Evolutionary conservation across 148 eudicot genomes (phyloP).

Genomic region (Salicornia ramosissima): DNA sequence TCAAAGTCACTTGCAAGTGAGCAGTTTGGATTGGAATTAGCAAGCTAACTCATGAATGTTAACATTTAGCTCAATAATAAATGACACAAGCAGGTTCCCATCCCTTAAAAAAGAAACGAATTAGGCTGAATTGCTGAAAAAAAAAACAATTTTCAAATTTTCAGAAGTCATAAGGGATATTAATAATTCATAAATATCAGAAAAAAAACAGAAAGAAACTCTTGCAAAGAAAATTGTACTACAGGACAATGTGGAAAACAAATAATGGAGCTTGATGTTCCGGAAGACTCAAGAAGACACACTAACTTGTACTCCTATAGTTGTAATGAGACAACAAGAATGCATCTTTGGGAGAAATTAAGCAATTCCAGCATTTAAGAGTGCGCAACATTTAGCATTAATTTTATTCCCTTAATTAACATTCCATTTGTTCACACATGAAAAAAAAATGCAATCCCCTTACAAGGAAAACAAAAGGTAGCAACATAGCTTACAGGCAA

Average conservation of each 20-base stretch:
- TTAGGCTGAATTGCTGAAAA: no score
- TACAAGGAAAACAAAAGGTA: no score
- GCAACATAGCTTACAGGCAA: no score
- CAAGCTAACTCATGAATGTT: not conserved
- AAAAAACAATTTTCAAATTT: no score
- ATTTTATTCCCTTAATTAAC: no score
- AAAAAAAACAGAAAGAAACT: not conserved
- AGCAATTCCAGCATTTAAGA: not conserved
- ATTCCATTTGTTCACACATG: not conserved
- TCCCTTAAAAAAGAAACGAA: not conserved
- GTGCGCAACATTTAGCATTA: not conserved
- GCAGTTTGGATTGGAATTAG: not conserved
- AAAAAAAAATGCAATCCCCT: no score
- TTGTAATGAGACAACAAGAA: not conserved
- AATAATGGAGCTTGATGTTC: not conserved
- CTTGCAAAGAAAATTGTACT: not conserved
- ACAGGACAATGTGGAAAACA: not conserved
- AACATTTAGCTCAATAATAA: not conserved
- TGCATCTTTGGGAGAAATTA: not conserved
- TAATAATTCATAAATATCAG: not conserved
- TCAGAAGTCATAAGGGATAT: not conserved
- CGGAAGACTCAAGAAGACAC: constrained; percentile 4
- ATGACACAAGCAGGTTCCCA: not conserved
- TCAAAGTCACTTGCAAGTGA: not conserved
- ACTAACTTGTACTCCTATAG: not conserved